Evolutionary conservation across 805 yeast species (phyloP).

Genomic region (Kodamaea restingae): DNA sequence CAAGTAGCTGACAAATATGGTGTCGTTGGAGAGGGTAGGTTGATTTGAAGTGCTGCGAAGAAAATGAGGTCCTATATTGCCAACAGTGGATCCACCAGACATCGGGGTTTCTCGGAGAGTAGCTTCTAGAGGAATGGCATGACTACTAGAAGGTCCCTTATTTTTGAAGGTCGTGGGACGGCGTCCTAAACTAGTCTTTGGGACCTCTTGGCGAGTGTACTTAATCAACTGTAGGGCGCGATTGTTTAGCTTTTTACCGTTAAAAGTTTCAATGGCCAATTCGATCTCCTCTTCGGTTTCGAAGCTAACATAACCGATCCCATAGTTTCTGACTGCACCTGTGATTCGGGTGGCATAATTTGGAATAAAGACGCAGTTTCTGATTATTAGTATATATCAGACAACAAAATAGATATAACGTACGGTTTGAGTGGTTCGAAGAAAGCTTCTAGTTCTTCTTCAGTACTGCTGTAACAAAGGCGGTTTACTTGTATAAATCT

Average conservation of each 20-base stretch:
- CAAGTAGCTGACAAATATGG: slow-evolving; percentile 43
- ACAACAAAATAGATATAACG: slow-evolving; percentile 13
- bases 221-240: slow-evolving; percentile 37
- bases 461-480: slow-evolving; percentile 50
- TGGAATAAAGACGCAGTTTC: slow-evolving; percentile 47
- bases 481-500: slow-evolving; percentile 52
- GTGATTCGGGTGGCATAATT: slow-evolving; percentile 49
- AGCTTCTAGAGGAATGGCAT: too few species aligned
- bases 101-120: too few species aligned
- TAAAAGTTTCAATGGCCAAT: slow-evolving; percentile 22
- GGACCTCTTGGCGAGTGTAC: slow-evolving; percentile 30
- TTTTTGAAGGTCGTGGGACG: slow-evolving; percentile 20
- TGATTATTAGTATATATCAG: slow-evolving; percentile 1
- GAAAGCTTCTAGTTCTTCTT: slow-evolving; percentile 45
- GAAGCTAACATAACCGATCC: slow-evolving; percentile 46
- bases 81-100: too few species aligned
- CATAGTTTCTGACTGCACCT: slow-evolving; percentile 43
- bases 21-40: slow-evolving; percentile 34
- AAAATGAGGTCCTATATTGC: too few species aligned
- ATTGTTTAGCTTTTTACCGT: slow-evolving; percentile 28
- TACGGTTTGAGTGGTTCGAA: slow-evolving; percentile 47
- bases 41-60: too few species aligned
- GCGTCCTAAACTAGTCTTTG: not conserved
- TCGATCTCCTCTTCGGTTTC: slow-evolving; percentile 26
- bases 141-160: not conserved